Percentiles rank a stretch among this genome's conserved stretches.
phyloP scores from a whole-genome alignment of 805 yeast species.

The Middelhovenomyces tepae region DNA sequence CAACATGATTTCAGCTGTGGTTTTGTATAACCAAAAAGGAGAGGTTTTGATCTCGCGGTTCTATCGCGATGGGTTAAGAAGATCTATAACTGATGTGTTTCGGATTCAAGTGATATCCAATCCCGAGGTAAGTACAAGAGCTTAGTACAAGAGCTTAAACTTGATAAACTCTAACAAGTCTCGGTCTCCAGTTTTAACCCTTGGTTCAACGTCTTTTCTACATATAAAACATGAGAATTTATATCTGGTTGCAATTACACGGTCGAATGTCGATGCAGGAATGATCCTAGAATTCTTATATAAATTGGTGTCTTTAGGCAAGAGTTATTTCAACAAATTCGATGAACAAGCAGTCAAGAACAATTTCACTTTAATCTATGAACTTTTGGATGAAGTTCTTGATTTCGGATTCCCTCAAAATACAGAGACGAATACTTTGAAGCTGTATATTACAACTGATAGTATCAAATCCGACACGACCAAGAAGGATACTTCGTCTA shows the following conservation, averaged over 20 bases:
- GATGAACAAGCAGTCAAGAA: conserved; percentile 48
- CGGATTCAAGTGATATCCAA: conserved; percentile 83
- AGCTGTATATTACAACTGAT: conserved; percentile 29
- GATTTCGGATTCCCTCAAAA: conserved; percentile 73
- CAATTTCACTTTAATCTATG: conserved; percentile 64
- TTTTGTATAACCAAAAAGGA: conserved; percentile 70
- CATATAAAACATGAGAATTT: conserved; percentile 55
- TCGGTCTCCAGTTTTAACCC: conserved; percentile 67
- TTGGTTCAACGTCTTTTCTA: conserved; percentile 88
- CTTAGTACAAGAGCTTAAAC: neutral
- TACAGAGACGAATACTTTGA: conserved; percentile 42
- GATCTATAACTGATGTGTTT: conserved; percentile 78
- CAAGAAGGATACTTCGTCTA: conserved; percentile 14
- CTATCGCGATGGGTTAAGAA: conserved; percentile 64
- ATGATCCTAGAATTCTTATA: conserved; percentile 70
- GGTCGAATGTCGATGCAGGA: conserved; percentile 82
- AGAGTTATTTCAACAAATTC: conserved; percentile 33
- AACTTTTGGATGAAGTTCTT: conserved; percentile 63
- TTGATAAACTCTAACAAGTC: conserved; percentile 19
- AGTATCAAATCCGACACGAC: conserved; percentile 18
- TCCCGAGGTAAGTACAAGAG: conserved; percentile 31
- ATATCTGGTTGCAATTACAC: conserved; percentile 83
- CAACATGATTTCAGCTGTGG: conserved; percentile 73
- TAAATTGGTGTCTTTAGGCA: conserved; percentile 47
- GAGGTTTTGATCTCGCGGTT: conserved; percentile 72